These are phyloP conservation scores for Endocalyx cinctus DNA, from an alignment of 2,329 filamentous ascomycete species.

Conservation along the genomic window DNA sequence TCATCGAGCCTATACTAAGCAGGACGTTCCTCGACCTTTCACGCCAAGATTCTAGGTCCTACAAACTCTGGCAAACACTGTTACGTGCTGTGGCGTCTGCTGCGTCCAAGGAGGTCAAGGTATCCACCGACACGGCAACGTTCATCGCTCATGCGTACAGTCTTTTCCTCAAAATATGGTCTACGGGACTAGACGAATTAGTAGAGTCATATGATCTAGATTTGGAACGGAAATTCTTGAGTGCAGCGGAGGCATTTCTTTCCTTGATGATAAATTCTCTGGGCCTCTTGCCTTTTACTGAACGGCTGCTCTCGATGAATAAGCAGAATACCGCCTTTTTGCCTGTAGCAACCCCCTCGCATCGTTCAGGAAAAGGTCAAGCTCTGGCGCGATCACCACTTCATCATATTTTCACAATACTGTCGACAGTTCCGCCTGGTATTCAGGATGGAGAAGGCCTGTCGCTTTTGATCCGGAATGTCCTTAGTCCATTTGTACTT, in stretches of 20 bases:
- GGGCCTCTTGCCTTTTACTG: conserved; percentile 58
- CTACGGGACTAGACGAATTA: conserved; percentile 50
- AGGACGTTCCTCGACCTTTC: conserved; percentile 59
- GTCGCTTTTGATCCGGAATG: conserved; percentile 40
- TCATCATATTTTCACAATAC: conserved; percentile 59
- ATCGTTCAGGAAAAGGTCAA: conserved; percentile 48
- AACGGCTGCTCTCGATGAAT: conserved; percentile 51
- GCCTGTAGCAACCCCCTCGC: conserved; percentile 62
- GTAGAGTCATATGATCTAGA: conserved; percentile 45
- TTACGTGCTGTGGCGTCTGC: conserved; percentile 61
- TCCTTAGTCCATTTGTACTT: conserved; percentile 56
- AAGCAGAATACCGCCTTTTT: conserved; percentile 55
- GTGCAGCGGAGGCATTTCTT: conserved; percentile 48
- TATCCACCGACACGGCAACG: conserved; percentile 75
- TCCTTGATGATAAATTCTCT: conserved; percentile 45
- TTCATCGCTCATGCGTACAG: conserved; percentile 71
- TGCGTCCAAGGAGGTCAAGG: conserved; percentile 82
- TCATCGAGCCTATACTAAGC: conserved; percentile 57
- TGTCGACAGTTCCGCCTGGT: conserved; percentile 47
- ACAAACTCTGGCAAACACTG: conserved; percentile 57
- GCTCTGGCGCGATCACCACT: conserved; percentile 55
- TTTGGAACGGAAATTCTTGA: conserved; percentile 47
- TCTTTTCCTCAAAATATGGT: conserved; percentile 67
- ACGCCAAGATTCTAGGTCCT: conserved; percentile 48
- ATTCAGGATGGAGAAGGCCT: conserved; percentile 43